Evolutionary conservation across 2,329 filamentous ascomycete species (phyloP), one percentile per base, ranked within the genome.

Genomic region (Drechmeria coniospora): DNA sequence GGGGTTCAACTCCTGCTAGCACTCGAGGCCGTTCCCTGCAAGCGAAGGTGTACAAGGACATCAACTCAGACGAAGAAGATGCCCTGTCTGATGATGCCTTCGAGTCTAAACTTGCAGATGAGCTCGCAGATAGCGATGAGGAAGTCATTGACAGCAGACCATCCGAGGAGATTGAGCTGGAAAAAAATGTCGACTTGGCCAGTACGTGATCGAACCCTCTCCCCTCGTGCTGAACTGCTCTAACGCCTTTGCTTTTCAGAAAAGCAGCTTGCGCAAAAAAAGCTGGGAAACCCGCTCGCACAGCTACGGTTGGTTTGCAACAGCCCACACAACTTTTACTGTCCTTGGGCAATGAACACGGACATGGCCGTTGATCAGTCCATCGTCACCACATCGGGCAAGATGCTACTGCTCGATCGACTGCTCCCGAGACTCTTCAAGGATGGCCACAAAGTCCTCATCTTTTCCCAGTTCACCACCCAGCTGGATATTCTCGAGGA

Each of bases 391-490:
- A 73, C 81, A 0, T 93, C 84, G 0, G 90, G 90, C 10, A 98
- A 98, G 50, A 94, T 98, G 83, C 68, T 94, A 2, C 68, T 98
- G 1, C 68, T 98, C 0, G 90, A 98, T 47, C 74, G 83, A 0
- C 65, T 98, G 0, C 66, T 98, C 0, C 79, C 80, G 0, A 64
- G 65, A 2, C 64, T 98, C 0, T 77, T 98, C 32, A 38, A 59
- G 0, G 65, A 70, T 1, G 77, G 70, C 4, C 86, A 94, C 57
- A 95, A 95, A 46, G 78, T 95, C 16, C 68, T 98, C 25, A 83
- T 98, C 28, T 98, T 98, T 53, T 92, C 82, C 0, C 90, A 98
- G 46, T 98, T 98, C 57, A 92, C 86, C 32, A 92, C 79, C 0
- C 86, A 93, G 37, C 70, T 98, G 0, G 84, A 95, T 44, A 79